phyloP scores from a whole-genome alignment of 129 eudicot species.

The Lactuca sativa region DNA sequence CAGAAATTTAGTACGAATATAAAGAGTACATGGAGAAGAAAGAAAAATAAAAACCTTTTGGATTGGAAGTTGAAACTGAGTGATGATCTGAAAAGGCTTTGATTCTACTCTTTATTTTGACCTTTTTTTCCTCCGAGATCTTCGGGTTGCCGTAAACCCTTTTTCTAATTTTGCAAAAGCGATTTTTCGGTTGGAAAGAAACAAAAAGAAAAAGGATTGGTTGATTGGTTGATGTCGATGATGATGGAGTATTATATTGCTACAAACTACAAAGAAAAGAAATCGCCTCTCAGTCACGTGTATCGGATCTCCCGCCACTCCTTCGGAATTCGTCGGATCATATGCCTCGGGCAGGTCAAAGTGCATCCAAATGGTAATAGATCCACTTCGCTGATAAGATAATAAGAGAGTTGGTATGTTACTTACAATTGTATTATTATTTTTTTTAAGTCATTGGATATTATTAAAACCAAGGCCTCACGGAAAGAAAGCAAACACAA shows the following conservation, averaged over 20 bases:
- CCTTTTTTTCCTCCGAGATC: slow-evolving; percentile 1
- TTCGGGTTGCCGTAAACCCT: slow-evolving; percentile 24
- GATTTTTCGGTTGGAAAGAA: slow-evolving; percentile 8
- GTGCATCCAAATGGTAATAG: no score
- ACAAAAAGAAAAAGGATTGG: slow-evolving; percentile 13
- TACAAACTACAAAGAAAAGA: not conserved
- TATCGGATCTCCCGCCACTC: not conserved
- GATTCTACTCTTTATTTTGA: not conserved
- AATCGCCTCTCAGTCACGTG: not conserved
- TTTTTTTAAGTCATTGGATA: no score
- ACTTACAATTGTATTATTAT: no score
- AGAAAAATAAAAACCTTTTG: not conserved
- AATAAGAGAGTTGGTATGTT: no score
- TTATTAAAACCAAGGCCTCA: no score
- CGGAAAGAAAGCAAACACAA: no score
- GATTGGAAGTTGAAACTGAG: not conserved
- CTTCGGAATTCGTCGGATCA: not conserved
- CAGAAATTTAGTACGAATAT: not conserved
- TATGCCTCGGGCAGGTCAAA: not conserved
- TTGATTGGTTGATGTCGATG: not conserved
- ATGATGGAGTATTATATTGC: not conserved
- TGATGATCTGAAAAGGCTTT: slow-evolving; percentile 27
- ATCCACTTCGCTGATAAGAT: no score
- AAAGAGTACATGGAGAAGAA: not conserved
- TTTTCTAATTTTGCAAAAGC: slow-evolving; percentile 6